These are phyloP conservation scores for Abortiporus biennis DNA, from an alignment of 1,284 basidiomycete species.

Conservation along the genomic window DNA sequence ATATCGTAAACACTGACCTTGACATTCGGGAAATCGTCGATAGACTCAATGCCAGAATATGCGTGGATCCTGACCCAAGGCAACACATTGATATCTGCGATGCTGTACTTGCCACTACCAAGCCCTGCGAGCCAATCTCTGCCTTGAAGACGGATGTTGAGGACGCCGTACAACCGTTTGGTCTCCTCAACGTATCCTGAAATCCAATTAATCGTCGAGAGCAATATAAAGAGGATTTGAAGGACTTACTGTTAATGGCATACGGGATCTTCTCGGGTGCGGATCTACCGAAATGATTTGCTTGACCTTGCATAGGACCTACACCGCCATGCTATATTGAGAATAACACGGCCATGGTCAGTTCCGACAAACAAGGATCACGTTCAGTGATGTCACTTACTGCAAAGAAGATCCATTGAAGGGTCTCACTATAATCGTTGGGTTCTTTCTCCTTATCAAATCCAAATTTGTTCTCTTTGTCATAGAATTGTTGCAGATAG, in stretches of 20 bases:
- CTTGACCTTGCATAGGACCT: conserved; percentile 75
- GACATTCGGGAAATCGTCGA: conserved; percentile 30
- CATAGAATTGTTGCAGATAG: conserved; percentile 46
- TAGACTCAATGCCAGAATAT: conserved; percentile 42
- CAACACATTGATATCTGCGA: conserved; percentile 61
- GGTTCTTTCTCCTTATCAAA: conserved; percentile 33
- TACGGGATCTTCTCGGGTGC: conserved; percentile 64
- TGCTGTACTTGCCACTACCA: conserved; percentile 55
- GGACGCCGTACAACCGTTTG: conserved; percentile 69
- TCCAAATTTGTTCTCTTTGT: conserved; percentile 42
- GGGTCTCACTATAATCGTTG: conserved; percentile 45
- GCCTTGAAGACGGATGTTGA: conserved; percentile 61
- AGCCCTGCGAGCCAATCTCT: conserved; percentile 69
- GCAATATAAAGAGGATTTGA: not conserved
- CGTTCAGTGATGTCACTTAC: conserved; percentile 27
- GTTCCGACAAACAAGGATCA: not conserved
- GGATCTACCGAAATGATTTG: conserved; percentile 49
- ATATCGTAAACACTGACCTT: conserved; percentile 19
- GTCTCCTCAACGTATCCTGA: conserved; percentile 73
- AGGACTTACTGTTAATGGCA: conserved; percentile 46
- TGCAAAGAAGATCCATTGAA: conserved; percentile 80
- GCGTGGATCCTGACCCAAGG: conserved; percentile 43
- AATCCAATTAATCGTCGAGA: not conserved
- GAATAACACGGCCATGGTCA: not conserved
- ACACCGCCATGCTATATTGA: conserved; percentile 54